A percentile compares a stretch with the other conserved stretches of the same genome.
Evolutionary conservation across 768 basidiomycete species (phyloP).

Genomic region (Trametes sanguinea): DNA sequence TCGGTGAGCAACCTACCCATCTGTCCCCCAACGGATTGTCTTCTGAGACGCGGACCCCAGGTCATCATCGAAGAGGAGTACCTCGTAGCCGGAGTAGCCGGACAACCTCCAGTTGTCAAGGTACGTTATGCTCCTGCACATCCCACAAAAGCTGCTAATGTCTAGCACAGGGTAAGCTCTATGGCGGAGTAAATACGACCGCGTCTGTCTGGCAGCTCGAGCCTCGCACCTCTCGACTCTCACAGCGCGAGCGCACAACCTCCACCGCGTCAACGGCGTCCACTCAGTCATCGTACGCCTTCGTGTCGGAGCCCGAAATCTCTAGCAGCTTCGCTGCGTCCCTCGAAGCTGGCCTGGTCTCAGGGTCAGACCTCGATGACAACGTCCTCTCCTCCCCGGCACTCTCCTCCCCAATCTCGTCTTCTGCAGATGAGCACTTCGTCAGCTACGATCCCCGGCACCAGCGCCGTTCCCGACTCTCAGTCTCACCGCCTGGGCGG

Average conservation of each 20-base stretch:
- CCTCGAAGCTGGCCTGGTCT: slow-evolving; percentile 70
- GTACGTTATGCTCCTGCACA: slow-evolving; percentile 38
- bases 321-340: slow-evolving; percentile 85
- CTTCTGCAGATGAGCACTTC: slow-evolving; percentile 49
- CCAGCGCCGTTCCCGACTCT: slow-evolving; percentile 18
- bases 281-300: slow-evolving; percentile 78
- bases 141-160: not conserved
- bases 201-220: slow-evolving; percentile 83
- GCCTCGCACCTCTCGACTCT: slow-evolving; percentile 54
- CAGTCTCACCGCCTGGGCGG: slow-evolving; percentile 17
- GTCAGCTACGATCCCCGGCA: slow-evolving; percentile 21
- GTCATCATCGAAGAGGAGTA: slow-evolving; percentile 72
- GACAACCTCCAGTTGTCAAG: slow-evolving; percentile 72
- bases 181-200: slow-evolving; percentile 64
- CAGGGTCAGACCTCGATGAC: slow-evolving; percentile 64
- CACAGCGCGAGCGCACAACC: slow-evolving; percentile 69
- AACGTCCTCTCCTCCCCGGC: slow-evolving; percentile 53
- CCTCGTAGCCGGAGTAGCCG: slow-evolving; percentile 73
- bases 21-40: not conserved
- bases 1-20: slow-evolving; percentile 45
- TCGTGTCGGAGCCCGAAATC: slow-evolving; percentile 82
- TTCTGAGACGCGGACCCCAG: slow-evolving; percentile 37
- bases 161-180: slow-evolving; percentile 63
- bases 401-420: slow-evolving; percentile 60
- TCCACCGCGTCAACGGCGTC: slow-evolving; percentile 76